A percentile compares a stretch with the other conserved stretches of the same genome.
Evolutionary conservation across 768 basidiomycete genomes (phyloP).

Genomic region (Termitomyces sp.): DNA sequence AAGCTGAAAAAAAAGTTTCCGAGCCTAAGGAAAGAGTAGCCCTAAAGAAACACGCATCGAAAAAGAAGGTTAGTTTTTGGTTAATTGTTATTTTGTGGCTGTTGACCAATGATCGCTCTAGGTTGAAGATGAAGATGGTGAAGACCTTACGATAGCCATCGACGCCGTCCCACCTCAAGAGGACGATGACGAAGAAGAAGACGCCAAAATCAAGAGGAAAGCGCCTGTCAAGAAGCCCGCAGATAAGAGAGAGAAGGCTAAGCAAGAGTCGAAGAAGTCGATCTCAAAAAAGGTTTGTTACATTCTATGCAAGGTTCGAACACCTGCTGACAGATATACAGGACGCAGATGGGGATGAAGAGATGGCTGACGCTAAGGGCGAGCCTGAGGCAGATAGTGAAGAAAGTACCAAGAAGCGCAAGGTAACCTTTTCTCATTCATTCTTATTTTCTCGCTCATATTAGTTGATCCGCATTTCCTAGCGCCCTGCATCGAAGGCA

Average conservation of each 20-base stretch:
- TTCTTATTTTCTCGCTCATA: conserved; percentile 3
- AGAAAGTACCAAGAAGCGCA: conserved; percentile 60
- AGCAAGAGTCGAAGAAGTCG: conserved; percentile 29
- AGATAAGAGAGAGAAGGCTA: conserved; percentile 26
- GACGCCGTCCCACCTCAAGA: conserved; percentile 32
- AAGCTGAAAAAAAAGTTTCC: not conserved
- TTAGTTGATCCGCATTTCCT: not conserved
- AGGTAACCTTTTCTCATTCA: conserved; percentile 35
- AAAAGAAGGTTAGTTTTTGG: conserved; percentile 27
- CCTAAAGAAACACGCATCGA: conserved; percentile 43
- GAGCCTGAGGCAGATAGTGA: conserved; percentile 46
- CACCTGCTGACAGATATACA: conserved; percentile 10
- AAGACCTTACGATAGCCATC: conserved; percentile 42
- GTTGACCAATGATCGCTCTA: conserved; percentile 7
- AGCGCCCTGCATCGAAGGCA: conserved; percentile 41
- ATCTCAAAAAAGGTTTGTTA: conserved; percentile 16
- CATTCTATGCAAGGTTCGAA: not conserved
- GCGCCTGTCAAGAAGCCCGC: conserved; percentile 31
- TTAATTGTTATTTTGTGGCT: not conserved
- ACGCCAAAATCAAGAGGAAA: conserved; percentile 43
- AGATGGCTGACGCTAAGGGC: conserved; percentile 34
- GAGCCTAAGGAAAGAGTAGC: conserved; percentile 41
- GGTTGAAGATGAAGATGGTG: conserved; percentile 33
- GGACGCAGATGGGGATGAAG: conserved; percentile 35
- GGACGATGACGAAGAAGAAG: conserved; percentile 36